A percentile compares a stretch with the other conserved stretches of the same genome.
phyloP scores from a whole-genome alignment of 2,329 filamentous ascomycete genomes.

The Hypoxylon sp. region DNA sequence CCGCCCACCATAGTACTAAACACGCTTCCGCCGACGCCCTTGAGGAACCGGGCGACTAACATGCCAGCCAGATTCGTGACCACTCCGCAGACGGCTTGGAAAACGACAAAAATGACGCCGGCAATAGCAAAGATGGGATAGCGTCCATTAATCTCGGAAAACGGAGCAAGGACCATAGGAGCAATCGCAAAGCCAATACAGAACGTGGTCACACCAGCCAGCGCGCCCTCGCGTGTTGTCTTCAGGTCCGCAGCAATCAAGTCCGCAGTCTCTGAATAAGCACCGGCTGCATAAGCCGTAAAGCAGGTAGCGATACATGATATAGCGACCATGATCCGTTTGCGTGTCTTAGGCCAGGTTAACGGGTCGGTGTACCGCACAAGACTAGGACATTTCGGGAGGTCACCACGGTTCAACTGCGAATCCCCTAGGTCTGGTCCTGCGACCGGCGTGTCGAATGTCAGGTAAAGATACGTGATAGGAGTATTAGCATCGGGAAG shows the following conservation, averaged over 20 bases:
- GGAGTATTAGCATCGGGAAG: constrained; percentile 35
- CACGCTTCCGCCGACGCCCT: constrained; percentile 79
- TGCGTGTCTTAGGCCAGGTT: constrained; percentile 76
- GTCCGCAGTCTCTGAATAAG: constrained; percentile 77
- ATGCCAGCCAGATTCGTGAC: constrained; percentile 78
- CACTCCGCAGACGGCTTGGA: constrained; percentile 79
- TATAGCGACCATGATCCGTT: constrained; percentile 77
- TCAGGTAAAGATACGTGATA: constrained; percentile 70
- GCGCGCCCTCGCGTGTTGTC: constrained; percentile 73
- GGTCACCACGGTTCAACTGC: constrained; percentile 46
- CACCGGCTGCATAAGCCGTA: constrained; percentile 84
- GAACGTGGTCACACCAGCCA: constrained; percentile 84
- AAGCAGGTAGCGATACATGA: constrained; percentile 81
- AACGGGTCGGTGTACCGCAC: constrained; percentile 77
- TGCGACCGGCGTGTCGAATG: constrained; percentile 71
- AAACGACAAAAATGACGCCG: constrained; percentile 77
- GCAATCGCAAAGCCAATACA: constrained; percentile 83
- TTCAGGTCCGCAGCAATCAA: constrained; percentile 76
- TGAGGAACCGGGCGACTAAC: constrained; percentile 79
- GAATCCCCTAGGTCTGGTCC: constrained; percentile 49
- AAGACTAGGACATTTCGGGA: constrained; percentile 74
- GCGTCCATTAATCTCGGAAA: constrained; percentile 89
- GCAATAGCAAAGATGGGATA: constrained; percentile 83
- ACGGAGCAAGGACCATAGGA: constrained; percentile 89
- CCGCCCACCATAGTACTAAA: constrained; percentile 95